Conservation (phyloP, 495 filamentous ascomycete species). For the Neurospora intermedia region DNA sequence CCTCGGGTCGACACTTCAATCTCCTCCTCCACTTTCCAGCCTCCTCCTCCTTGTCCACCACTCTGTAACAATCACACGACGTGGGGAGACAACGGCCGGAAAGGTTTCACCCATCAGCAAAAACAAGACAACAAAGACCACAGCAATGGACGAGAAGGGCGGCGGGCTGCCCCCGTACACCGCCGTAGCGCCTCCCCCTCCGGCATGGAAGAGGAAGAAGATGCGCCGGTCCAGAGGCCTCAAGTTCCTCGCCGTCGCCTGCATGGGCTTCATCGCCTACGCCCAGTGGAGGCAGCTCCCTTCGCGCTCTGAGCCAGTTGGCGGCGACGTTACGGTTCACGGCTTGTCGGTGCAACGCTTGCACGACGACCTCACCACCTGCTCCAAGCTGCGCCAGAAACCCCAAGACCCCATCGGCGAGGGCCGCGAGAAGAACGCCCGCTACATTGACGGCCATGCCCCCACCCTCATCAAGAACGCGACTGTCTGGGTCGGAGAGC, state of each 20-base stretch:
- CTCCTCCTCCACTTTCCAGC: neutral
- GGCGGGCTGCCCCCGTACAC: constrained; percentile 13
- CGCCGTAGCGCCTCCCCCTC: constrained; percentile 2
- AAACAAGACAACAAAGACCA: neutral
- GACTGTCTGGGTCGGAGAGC: constrained; percentile 43
- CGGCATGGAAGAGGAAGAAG: constrained; percentile 13
- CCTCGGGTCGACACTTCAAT: neutral
- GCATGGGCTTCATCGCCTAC: constrained; percentile 34
- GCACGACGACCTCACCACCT: constrained; percentile 28
- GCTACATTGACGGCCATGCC: constrained; percentile 34
- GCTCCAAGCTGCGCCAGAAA: constrained; percentile 28
- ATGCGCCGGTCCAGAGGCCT: constrained; percentile 26
- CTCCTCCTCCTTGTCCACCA: neutral
- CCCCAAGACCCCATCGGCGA: constrained; percentile 33
- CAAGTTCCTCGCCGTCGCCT: constrained; percentile 23
- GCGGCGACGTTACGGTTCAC: constrained; percentile 9
- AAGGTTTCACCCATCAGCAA: neutral
- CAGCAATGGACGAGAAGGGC: constrained; percentile 16
- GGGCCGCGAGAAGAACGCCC: constrained; percentile 37
- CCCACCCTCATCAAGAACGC: constrained; percentile 43
- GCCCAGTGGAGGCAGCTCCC: constrained; percentile 37
- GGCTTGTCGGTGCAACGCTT: constrained; percentile 29
- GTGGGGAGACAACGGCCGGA: neutral
- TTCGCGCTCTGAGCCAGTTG: neutral
- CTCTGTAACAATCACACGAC: neutral